Conservation (phyloP, 257 asterid species). For the Misopates orontium region DNA sequence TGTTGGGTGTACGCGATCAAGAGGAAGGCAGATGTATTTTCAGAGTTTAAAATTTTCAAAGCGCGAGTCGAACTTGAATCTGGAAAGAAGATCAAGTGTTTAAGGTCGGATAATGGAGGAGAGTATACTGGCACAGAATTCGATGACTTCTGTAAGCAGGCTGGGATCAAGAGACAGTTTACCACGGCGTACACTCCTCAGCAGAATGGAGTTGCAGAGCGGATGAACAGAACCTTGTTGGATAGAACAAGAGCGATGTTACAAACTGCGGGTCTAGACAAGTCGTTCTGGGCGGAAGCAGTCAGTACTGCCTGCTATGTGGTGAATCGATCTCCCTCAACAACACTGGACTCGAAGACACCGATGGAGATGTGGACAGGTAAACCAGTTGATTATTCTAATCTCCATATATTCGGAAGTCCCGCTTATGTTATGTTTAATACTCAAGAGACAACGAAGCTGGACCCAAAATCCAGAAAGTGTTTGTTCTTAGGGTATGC, state of each 20-base stretch:
- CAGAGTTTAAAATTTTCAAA: too few relatives aligned
- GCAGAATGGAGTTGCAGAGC: conserved; percentile 27
- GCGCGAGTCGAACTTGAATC: too few relatives aligned
- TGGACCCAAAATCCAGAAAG: conserved; percentile 24
- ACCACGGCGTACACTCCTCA: conserved; percentile 26
- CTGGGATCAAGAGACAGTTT: conserved; percentile 17
- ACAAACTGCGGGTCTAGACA: conserved; percentile 15
- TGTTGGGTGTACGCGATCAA: too few relatives aligned
- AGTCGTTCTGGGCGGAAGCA: conserved; percentile 22
- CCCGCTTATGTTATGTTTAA: conserved; percentile 4
- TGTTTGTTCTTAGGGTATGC: conserved; percentile 14
- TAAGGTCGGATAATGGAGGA: too few relatives aligned
- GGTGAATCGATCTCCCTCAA: conserved; percentile 23
- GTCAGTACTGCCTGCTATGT: conserved; percentile 20
- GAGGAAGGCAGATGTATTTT: too few relatives aligned
- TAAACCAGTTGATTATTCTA: conserved; percentile 21
- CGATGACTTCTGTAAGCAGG: background rate
- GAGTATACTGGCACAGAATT: background rate
- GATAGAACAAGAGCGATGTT: conserved; percentile 25
- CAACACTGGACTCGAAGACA: conserved; percentile 17
- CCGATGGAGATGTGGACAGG: conserved; percentile 31
- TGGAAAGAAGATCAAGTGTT: too few relatives aligned
- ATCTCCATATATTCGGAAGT: conserved; percentile 26
- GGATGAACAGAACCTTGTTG: conserved; percentile 25
- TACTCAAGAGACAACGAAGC: conserved; percentile 18